phyloP scores from a whole-genome alignment of 495 filamentous ascomycete genomes.

The Aspergillus avenaceus region DNA sequence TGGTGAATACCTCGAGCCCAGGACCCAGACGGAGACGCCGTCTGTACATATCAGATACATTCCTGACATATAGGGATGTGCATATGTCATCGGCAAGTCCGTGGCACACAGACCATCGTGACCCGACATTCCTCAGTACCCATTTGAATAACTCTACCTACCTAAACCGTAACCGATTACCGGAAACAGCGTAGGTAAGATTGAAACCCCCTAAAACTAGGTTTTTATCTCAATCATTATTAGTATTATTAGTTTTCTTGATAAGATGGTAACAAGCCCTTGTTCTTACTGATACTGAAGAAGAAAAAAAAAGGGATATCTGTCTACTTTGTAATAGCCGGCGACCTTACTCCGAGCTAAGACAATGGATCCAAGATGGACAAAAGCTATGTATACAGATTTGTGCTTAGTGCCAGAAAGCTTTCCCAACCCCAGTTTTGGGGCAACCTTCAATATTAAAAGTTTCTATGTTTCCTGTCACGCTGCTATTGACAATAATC shows the following conservation, averaged over 20 bases:
- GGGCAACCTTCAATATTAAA: conserved; percentile 2
- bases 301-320: background rate
- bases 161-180: conserved; percentile 8
- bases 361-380: background rate
- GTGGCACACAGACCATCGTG: conserved; percentile 13
- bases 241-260: conserved; percentile 7
- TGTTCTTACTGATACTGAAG: background rate
- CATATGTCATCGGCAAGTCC: conserved; percentile 26
- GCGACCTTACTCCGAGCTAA: background rate
- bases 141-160: too few species aligned
- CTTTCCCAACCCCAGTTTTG: background rate
- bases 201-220: background rate
- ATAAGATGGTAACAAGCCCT: conserved; percentile 23
- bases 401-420: background rate
- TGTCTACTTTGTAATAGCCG: too few species aligned
- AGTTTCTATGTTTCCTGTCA: conserved; percentile 1
- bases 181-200: background rate
- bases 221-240: background rate
- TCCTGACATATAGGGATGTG: conserved; percentile 17
- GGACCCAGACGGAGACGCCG: conserved; percentile 17
- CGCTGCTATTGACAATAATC: conserved; percentile 1
- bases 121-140: conserved; percentile 13
- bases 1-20: background rate
- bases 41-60: conserved; percentile 4
- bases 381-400: background rate